Evolutionary conservation across 139 green algal species (phyloP), one percentile per base, ranked within the genome.

Genomic region (Chlorella vulgaris): DNA sequence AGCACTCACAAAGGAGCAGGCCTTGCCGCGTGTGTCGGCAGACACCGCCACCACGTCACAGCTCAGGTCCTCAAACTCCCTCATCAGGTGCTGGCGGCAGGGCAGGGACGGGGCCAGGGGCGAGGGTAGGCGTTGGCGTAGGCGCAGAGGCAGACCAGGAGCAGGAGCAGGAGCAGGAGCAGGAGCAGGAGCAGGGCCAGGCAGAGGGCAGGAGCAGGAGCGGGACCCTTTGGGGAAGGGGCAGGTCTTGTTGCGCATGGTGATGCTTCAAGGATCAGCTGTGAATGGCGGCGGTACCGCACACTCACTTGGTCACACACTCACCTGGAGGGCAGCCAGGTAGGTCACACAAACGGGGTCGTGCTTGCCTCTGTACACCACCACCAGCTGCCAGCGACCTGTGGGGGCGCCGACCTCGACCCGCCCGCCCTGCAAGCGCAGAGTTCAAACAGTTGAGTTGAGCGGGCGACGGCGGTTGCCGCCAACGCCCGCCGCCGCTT

Each of bases 321-420:
- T 5, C 58, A 81, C 73, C 74, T 86, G 66, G 31, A 85, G 62
- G 1, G 83, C 83, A 24, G 85, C 85, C 47, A 89, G 83, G 71
- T 89, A 88, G 3, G 85, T 88, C 51, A 86, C 78, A 40, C 84
- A 70, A n/a, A 91, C 71, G 28, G 88, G 87, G 84, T 88, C 86
- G 69, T 91, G 86, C 75, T 90, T 87, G 73, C 88, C 88, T 28
- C 88, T 81, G 50, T 89, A 91, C 5, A 89, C 74, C 19, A 91
- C 76, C 63, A 92, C 83, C 74, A 91, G 74, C 81, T 91, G 84
- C 88, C 88, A 92, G 55, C 84, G 81, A n/a, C 88, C 88, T 1
- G 88, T 91, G 22, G 88, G 86, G 2, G 88, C 88, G n/a, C 88
- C 88, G 35, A 92, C 63, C 81, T 92, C 86, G 35, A 92, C 84